Base-by-base conservation (phyloP, 495 filamentous ascomycete species). In the Aspergillus sclerotioniger region DNA sequence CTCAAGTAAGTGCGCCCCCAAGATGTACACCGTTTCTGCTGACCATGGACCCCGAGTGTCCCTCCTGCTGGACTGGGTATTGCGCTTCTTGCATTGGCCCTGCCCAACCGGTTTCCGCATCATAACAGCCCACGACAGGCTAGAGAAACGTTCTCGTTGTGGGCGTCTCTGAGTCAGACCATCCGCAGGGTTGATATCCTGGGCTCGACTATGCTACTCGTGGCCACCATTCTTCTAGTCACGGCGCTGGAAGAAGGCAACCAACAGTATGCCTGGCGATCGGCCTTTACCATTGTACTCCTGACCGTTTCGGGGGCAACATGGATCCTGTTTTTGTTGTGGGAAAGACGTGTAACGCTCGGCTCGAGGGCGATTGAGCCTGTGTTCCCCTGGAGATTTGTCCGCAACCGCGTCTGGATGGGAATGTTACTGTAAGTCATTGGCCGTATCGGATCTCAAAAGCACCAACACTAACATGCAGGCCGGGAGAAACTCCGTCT, bases 211-310 rank as follows among this genome's bases (percentile, higher is more conserved):
- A 12, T 59, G 6, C 16, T 50, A 20, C 21, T 58, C 20, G 25
- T 67, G 17, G 51, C 48, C n/a, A 61, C 48, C 16, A 52, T 53
- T 1, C 55, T 86, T 0, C 56, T 84, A 0, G 75, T 85, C 0
- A 81, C 83, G 56, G 67, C 77, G 0, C 71, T 86, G 7, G 80
- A 86, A 56, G 75, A 85, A 52, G 80, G 67, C 15, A 81, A 80
- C 69, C 46, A 70, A 70, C 16, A 74, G 70, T 21, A 56, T 75
- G 3, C 67, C 60, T 51, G 69, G 82, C 6, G 59, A 64, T n/a
- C 72, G 1, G 71, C 67, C 0, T 66, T 68, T 8, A 66, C 80
- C 5, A 58, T 80, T 67, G 74, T 70, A 25, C 71, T 70, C 15
- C 58, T 66, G 35, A 70, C 73, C 0, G 57, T 77, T 39, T 59